Percentiles rank a stretch among this genome's conserved stretches.
These are phyloP conservation scores for Marchantia paleacea DNA, from an alignment of 225 moss, liverwort and hornwort genomes.

Conservation along the genomic window DNA sequence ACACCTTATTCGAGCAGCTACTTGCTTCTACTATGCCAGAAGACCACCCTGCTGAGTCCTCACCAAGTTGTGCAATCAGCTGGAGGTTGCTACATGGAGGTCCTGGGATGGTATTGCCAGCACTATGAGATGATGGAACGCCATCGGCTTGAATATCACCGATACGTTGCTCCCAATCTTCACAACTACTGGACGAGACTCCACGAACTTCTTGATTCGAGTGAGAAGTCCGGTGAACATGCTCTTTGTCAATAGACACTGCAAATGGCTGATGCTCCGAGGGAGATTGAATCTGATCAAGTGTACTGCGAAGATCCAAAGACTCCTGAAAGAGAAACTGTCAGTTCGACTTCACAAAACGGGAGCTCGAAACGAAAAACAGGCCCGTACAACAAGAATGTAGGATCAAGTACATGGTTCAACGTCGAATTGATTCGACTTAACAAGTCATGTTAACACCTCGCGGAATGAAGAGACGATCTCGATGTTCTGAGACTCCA, in stretches of 20 bases:
- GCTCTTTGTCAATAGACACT: not conserved
- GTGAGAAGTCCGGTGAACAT: not conserved
- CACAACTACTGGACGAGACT: not conserved
- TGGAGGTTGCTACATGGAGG: not conserved
- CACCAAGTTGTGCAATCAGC: not conserved
- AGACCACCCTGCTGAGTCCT: not conserved
- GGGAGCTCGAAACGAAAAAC: not conserved
- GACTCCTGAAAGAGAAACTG: not conserved
- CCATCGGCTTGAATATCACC: not conserved
- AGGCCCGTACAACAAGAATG: too few relatives aligned
- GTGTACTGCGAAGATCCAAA: not conserved
- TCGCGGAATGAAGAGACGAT: too few relatives aligned
- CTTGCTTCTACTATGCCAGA: too few relatives aligned
- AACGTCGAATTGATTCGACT: too few relatives aligned
- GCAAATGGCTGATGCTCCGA: slow-evolving; percentile 5
- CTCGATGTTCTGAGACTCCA: too few relatives aligned
- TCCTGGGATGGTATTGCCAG: not conserved
- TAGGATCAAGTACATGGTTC: too few relatives aligned
- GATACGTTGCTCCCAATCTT: not conserved
- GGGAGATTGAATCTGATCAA: not conserved
- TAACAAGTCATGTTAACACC: too few relatives aligned
- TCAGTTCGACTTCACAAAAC: not conserved
- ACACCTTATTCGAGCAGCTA: too few relatives aligned
- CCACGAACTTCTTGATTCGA: not conserved
- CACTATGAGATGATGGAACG: not conserved